These are phyloP conservation scores for Lichtheimia ramosa DNA, from an alignment of 371 early-diverging fungal genomes.

Conservation along the genomic window DNA sequence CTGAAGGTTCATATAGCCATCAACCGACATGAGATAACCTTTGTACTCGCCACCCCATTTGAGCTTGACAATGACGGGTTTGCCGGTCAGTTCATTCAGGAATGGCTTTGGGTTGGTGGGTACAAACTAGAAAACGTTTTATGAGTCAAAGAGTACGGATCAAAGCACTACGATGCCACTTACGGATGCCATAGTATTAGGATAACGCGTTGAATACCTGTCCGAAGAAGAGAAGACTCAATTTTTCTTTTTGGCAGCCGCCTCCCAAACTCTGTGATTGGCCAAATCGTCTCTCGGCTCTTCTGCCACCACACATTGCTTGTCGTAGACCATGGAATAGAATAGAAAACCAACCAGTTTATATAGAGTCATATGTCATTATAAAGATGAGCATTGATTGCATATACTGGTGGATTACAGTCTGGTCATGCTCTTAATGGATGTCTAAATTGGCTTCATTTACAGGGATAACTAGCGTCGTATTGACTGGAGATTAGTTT, in stretches of 20 bases:
- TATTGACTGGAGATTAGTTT: too few species aligned
- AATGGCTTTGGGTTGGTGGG: constrained; percentile 98
- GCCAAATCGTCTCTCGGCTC: too few species aligned
- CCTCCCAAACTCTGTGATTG: too few species aligned
- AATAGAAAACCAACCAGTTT: too few species aligned
- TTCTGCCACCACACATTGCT: too few species aligned
- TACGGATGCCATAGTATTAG: background rate
- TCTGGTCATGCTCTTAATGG: too few species aligned
- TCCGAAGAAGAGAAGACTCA: background rate
- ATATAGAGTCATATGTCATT: too few species aligned
- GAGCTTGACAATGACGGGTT: constrained; percentile 88
- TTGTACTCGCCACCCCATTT: constrained; percentile 99
- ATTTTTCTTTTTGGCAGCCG: background rate
- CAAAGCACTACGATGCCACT: background rate
- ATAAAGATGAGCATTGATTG: too few species aligned
- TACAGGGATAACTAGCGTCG: too few species aligned
- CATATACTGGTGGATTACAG: too few species aligned
- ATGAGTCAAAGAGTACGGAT: background rate
- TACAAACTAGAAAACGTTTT: constrained; percentile 60
- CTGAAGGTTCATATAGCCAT: constrained; percentile 98
- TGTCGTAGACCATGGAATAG: too few species aligned
- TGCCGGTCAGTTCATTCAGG: constrained; percentile 89
- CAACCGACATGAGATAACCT: constrained; percentile 88
- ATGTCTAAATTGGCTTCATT: too few species aligned
- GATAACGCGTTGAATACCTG: background rate